Evolutionary conservation across 305 asterid genomes (phyloP), one percentile per base, ranked within the genome.

Genomic region (Nicotiana rustica): DNA sequence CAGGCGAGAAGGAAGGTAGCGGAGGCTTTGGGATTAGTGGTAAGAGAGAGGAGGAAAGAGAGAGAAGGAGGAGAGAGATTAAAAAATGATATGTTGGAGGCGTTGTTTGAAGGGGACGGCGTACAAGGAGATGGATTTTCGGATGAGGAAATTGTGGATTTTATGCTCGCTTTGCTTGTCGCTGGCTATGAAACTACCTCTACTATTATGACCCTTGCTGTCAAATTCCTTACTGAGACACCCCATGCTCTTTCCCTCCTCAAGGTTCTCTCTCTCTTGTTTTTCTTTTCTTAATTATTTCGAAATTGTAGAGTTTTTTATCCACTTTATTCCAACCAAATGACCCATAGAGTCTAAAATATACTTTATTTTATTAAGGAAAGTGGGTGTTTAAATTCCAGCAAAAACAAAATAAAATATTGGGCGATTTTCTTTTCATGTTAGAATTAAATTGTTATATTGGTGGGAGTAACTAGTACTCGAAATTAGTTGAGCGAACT

Each of bases 171-270:
- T 1, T 90, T 96, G 89, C 88, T 96, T 69, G 99, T 96, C 73
- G 99, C 98, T 8, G 99, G 99, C 4, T 96, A 96, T 62, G 99
- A 96, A 36, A 96, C 99, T 5, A 96, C 99, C 0, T 93, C 99
- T 2, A 96, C 99, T 1, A 96, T 91, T 12, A 96, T 96, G 99
- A 93, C 98, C 0, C 93, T 96, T 10, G 99, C 98, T 12, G 97
- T 93, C 10, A 96, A 94, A 78, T 92, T 90, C 84, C 92, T 96
- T 35, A 96, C 98, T 0, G 98, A 96, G 87, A 86, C 91, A 0
- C 97, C 99, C 2, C 87, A 0, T 1, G 98, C 99, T 7, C 65
- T 81, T 47, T 57, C 83, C 25, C 78, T 33, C 3, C 98, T 96
- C 79, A 94, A 91, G 99, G 99, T 94, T 57, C 69, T 4, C 29